These are phyloP conservation scores for Mycosphaerelloides madeirae DNA, from an alignment of 2,329 filamentous ascomycete species.

Conservation along the genomic window DNA sequence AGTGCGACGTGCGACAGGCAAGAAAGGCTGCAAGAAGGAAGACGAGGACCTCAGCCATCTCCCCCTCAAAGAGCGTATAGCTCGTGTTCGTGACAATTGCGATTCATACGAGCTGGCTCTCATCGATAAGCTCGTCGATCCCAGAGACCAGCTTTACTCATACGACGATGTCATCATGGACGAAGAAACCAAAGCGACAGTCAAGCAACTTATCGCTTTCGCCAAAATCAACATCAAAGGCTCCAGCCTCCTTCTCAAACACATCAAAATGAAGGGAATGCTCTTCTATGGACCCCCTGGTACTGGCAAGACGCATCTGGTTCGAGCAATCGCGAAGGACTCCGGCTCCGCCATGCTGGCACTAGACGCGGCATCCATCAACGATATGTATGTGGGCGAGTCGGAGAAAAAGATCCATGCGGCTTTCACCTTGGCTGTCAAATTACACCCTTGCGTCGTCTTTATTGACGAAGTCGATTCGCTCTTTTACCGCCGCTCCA, in stretches of 20 bases:
- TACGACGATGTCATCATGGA: background rate
- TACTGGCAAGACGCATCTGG: conserved; percentile 99
- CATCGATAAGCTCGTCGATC: too few species aligned
- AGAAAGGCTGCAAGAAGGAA: too few species aligned
- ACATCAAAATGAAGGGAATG: conserved; percentile 60
- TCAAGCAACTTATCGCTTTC: background rate
- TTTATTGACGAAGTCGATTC: conserved; percentile 98
- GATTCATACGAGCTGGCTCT: too few species aligned
- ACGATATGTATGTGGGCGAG: conserved; percentile 99
- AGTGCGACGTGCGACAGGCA: too few species aligned
- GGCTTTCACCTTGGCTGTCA: conserved; percentile 98
- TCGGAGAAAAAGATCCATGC: conserved; percentile 99
- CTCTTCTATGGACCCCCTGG: conserved; percentile 97
- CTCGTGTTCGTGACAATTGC: too few species aligned
- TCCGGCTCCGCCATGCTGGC: conserved; percentile 99
- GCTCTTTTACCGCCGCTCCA: conserved; percentile 98
- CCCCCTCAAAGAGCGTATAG: too few species aligned
- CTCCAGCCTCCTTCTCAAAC: background rate
- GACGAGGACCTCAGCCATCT: too few species aligned
- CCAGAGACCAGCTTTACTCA: too few species aligned
- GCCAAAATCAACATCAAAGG: background rate
- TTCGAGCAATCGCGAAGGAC: conserved; percentile 98
- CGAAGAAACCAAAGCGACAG: background rate
- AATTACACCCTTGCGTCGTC: conserved; percentile 93
- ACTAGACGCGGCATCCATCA: conserved; percentile 92